Evolutionary conservation across 306 rosid species (phyloP).

Genomic region (Rosa multiflora): DNA sequence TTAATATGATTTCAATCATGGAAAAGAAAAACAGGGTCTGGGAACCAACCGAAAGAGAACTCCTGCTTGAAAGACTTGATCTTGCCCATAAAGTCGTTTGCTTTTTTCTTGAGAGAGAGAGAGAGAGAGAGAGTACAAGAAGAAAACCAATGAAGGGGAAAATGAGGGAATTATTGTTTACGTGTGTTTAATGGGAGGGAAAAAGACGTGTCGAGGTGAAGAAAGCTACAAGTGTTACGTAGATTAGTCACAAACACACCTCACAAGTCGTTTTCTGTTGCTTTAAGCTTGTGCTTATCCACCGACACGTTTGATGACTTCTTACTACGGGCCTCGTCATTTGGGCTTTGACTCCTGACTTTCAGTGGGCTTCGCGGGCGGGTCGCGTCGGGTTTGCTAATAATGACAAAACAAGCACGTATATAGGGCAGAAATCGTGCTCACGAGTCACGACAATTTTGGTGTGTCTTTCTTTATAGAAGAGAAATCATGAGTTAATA

Average conservation of each 20-base stretch:
- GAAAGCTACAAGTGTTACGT: constrained; percentile 19
- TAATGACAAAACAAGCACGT: background rate
- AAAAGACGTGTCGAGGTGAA: constrained; percentile 12
- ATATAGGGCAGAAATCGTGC: too few species aligned
- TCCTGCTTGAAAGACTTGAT: constrained; percentile 47
- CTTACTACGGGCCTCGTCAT: background rate
- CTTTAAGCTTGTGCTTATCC: constrained; percentile 3
- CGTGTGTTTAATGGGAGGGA: background rate
- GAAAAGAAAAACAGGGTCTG: background rate
- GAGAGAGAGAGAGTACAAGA: background rate
- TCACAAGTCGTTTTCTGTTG: constrained; percentile 22
- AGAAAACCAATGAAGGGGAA: background rate
- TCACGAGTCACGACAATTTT: too few species aligned
- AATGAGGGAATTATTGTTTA: background rate
- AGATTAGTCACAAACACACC: constrained; percentile 12
- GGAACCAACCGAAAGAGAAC: constrained; percentile 38
- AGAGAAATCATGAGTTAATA: too few species aligned
- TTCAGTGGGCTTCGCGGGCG: background rate
- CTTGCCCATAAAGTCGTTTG: constrained; percentile 34
- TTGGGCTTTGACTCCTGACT: background rate
- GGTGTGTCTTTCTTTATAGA: too few species aligned
- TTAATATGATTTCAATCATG: background rate
- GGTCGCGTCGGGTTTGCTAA: background rate
- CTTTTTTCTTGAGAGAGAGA: background rate
- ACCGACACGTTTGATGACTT: constrained; percentile 11